A percentile compares a stretch with the other conserved stretches of the same genome.
Evolutionary conservation across 352 stramenopile species (phyloP).

Genomic region (Pythium sp.): DNA sequence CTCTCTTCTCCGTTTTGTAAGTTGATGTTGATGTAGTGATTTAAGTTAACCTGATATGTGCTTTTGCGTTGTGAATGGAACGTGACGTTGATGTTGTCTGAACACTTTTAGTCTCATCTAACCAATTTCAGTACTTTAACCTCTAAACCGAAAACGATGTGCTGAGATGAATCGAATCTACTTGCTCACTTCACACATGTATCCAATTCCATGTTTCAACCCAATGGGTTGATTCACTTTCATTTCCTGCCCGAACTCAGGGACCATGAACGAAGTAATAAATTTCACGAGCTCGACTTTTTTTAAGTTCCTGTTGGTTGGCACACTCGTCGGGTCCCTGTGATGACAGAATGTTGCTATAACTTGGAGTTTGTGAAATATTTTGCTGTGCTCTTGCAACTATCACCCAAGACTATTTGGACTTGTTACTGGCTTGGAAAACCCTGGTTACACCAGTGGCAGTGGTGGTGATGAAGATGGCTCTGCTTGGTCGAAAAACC

Average conservation of each 20-base stretch:
- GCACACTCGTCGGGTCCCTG: too few relatives aligned
- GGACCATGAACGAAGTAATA: background rate
- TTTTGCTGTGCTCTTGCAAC: too few relatives aligned
- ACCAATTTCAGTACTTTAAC: background rate
- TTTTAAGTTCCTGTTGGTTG: too few relatives aligned
- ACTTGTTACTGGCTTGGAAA: too few relatives aligned
- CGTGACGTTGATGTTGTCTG: background rate
- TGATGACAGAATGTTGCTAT: too few relatives aligned
- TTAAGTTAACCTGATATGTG: constrained; percentile 1
- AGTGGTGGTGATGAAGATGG: too few relatives aligned
- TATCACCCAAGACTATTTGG: too few relatives aligned
- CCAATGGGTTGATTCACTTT: background rate
- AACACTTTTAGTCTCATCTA: background rate
- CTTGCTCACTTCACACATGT: background rate
- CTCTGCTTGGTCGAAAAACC: background rate
- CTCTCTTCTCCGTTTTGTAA: background rate
- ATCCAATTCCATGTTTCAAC: background rate
- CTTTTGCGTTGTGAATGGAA: background rate
- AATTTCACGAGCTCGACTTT: background rate
- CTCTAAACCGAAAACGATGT: background rate
- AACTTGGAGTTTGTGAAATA: too few relatives aligned
- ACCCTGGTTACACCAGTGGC: too few relatives aligned
- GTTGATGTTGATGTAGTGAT: constrained; percentile 2
- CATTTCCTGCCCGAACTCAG: background rate
- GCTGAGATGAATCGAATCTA: background rate